phyloP scores from a whole-genome alignment of 768 basidiomycete species.

The Lactifluus volemus region DNA sequence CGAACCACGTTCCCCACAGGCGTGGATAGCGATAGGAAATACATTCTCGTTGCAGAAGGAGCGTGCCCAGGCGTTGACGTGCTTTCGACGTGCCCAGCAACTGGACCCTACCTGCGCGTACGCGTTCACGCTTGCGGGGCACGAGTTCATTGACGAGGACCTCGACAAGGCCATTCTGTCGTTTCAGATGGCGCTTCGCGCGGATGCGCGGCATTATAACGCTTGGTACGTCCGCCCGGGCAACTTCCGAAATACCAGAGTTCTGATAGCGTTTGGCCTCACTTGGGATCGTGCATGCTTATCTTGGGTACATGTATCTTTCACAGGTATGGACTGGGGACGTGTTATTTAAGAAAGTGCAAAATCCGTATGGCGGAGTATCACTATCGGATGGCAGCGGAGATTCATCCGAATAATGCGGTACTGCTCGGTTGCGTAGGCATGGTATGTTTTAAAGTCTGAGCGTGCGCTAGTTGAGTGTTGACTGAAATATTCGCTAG shows the following conservation, averaged over 20 bases:
- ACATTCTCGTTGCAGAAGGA: conserved; percentile 93
- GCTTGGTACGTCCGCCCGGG: conserved; percentile 69
- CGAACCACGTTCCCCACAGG: conserved; percentile 70
- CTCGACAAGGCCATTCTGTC: conserved; percentile 84
- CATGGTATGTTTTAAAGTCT: conserved; percentile 54
- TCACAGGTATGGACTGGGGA: conserved; percentile 94
- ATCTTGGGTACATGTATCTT: conserved; percentile 17
- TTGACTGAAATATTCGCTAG: conserved; percentile 33
- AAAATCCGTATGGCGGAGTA: conserved; percentile 92
- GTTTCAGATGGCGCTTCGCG: conserved; percentile 86
- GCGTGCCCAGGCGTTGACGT: conserved; percentile 84
- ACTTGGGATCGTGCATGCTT: conserved; percentile 7
- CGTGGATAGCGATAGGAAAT: conserved; percentile 97
- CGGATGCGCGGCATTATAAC: conserved; percentile 92
- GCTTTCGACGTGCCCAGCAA: conserved; percentile 87
- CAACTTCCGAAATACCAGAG: conserved; percentile 1
- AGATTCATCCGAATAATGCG: conserved; percentile 91
- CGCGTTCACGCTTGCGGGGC: conserved; percentile 92
- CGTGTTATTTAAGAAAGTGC: conserved; percentile 91
- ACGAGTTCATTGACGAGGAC: conserved; percentile 96
- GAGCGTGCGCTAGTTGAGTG: conserved; percentile 3
- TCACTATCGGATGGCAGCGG: conserved; percentile 86
- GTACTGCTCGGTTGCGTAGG: conserved; percentile 96
- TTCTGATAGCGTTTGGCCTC: conserved; percentile 8
- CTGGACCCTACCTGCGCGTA: conserved; percentile 89